Evolutionary conservation across 495 filamentous ascomycete species (phyloP).

Genomic region (Penicillium nucicola): DNA sequence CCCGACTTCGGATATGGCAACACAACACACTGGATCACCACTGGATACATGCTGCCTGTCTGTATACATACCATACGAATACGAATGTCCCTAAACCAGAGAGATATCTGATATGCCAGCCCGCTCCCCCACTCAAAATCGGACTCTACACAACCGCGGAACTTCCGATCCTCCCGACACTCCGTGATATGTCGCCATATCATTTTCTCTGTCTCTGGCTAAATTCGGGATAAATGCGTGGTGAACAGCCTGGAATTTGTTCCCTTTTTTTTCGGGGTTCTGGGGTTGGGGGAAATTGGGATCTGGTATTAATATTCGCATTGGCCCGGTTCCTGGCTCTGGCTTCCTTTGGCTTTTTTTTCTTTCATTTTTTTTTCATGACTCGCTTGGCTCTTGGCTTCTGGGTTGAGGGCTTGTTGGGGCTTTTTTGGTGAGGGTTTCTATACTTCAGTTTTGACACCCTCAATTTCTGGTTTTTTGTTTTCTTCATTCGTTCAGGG

Average conservation of each 20-base stretch:
- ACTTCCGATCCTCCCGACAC: slow-evolving; percentile 20
- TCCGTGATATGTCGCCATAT: slow-evolving; percentile 5
- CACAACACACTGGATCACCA: too few relatives aligned
- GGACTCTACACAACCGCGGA: slow-evolving; percentile 4
- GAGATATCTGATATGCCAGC: not conserved
- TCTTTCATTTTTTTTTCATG: not conserved
- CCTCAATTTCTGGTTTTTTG: too few relatives aligned
- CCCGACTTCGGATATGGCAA: not conserved
- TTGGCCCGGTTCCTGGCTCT: too few relatives aligned
- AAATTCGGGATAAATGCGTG: not conserved
- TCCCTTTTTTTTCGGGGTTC: not conserved
- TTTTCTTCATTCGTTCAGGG: not conserved
- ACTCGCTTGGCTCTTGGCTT: not conserved
- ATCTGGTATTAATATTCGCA: too few relatives aligned
- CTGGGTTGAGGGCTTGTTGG: too few relatives aligned
- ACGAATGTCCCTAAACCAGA: not conserved
- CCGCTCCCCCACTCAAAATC: not conserved
- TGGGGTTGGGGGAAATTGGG: not conserved
- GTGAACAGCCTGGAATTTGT: not conserved
- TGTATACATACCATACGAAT: not conserved
- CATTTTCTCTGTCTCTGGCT: not conserved
- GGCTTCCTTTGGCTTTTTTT: not conserved
- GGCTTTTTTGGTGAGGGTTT: not conserved
- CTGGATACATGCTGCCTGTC: too few relatives aligned
- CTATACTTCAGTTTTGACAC: not conserved